Evolutionary conservation across 176 grass and related monocot species (phyloP).

Genomic region (Dactylis glomerata): DNA sequence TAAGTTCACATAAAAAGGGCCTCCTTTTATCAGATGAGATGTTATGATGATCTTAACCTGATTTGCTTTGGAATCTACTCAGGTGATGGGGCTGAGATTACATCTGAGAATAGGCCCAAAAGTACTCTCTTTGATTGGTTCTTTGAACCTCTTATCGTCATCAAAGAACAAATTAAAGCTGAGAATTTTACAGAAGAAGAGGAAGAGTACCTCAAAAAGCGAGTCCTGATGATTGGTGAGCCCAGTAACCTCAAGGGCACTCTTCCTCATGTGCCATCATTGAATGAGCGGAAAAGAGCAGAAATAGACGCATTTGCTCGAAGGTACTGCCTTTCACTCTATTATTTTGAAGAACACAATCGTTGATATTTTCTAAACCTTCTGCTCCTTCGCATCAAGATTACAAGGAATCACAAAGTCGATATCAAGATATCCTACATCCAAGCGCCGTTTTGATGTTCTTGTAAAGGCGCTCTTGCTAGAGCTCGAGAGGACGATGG

Average conservation of each 20-base stretch:
- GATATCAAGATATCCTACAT: slow-evolving; percentile 88
- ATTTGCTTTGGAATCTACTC: slow-evolving; percentile 20
- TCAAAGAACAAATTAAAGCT: slow-evolving; percentile 95
- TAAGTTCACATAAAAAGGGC: slow-evolving; percentile 34
- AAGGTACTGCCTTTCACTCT: slow-evolving; percentile 33
- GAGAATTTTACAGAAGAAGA: slow-evolving; percentile 74
- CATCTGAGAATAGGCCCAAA: slow-evolving; percentile 81
- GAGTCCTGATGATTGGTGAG: slow-evolving; percentile 69
- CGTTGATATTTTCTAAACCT: not conserved
- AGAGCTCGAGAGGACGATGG: slow-evolving; percentile 86
- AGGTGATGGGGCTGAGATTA: slow-evolving; percentile 77
- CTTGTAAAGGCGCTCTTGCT: slow-evolving; percentile 62
- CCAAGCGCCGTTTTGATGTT: slow-evolving; percentile 72
- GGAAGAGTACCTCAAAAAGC: slow-evolving; percentile 77
- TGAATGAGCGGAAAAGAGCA: slow-evolving; percentile 66
- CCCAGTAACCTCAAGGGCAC: slow-evolving; percentile 45
- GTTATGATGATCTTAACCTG: not conserved
- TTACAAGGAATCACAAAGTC: slow-evolving; percentile 96
- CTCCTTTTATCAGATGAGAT: not conserved
- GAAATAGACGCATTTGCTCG: slow-evolving; percentile 93
- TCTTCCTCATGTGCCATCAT: slow-evolving; percentile 46
- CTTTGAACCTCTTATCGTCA: slow-evolving; percentile 88
- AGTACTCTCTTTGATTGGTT: slow-evolving; percentile 75
- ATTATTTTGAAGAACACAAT: not conserved
- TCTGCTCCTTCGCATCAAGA: slow-evolving; percentile 32